phyloP scores from a whole-genome alignment of 345 rosid species.

The Eucalyptus brandiana region DNA sequence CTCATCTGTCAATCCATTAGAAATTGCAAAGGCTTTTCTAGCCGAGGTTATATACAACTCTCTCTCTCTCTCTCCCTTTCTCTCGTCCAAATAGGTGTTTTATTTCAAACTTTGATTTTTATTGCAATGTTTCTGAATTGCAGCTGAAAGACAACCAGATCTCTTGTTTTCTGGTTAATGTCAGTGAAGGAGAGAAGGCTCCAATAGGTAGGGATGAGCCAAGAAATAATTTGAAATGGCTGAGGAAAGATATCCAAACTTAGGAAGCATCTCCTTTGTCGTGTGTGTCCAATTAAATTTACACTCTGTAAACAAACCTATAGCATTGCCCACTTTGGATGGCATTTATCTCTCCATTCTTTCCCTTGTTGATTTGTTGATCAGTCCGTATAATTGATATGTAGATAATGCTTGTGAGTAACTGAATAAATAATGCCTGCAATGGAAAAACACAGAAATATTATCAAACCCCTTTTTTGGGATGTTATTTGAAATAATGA shows the following conservation, averaged over 20 bases:
- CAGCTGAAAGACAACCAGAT: background rate
- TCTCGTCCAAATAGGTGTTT: background rate
- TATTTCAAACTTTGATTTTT: background rate
- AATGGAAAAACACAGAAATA: background rate
- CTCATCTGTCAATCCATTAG: background rate
- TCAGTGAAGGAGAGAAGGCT: background rate
- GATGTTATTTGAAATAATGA: background rate
- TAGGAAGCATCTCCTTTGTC: background rate
- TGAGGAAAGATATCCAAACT: background rate
- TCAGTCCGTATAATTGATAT: background rate
- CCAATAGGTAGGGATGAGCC: background rate
- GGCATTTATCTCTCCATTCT: background rate
- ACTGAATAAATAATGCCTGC: background rate
- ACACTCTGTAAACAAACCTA: background rate
- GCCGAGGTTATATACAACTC: background rate
- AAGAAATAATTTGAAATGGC: background rate
- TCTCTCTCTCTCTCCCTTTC: background rate
- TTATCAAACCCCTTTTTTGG: background rate
- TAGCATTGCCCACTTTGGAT: background rate
- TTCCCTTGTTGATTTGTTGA: background rate
- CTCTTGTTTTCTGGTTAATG: background rate
- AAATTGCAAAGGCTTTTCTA: background rate
- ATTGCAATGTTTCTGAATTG: background rate
- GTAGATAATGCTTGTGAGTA: background rate
- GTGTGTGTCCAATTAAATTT: background rate